Evolutionary conservation across 306 rosid genomes (phyloP).

Genomic region (Lablab purpureus): DNA sequence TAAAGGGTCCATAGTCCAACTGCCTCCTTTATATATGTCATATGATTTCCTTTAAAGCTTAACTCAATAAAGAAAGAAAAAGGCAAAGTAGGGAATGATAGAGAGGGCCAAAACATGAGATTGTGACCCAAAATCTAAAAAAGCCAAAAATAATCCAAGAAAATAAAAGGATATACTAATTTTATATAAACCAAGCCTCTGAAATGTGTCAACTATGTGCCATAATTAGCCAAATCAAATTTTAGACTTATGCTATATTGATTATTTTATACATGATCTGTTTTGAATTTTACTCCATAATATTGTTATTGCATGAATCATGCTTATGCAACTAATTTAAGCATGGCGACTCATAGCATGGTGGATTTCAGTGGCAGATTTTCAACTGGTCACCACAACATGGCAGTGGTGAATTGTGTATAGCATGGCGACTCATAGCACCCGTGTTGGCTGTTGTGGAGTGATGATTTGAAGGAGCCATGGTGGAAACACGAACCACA

Average conservation of each 20-base stretch:
- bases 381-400: too few species aligned
- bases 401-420: too few species aligned
- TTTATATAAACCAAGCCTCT: not conserved
- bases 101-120: not conserved
- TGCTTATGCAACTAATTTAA: conserved; percentile 3
- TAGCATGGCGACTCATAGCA: too few species aligned
- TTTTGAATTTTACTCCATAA: not conserved
- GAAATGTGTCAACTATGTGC: not conserved
- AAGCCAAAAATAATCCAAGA: not conserved
- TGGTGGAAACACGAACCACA: too few species aligned
- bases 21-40: conserved; percentile 1
- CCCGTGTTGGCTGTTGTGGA: too few species aligned
- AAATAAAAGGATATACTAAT: not conserved
- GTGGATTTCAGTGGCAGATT: too few species aligned
- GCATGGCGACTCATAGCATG: too few species aligned
- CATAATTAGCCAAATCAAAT: conserved; percentile 19
- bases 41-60: not conserved
- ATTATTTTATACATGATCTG: not conserved
- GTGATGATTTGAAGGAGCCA: too few species aligned
- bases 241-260: not conserved
- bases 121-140: not conserved
- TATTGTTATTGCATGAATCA: not conserved
- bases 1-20: not conserved
- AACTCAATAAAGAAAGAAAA: not conserved
- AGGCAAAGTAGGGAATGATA: too few species aligned